phyloP scores from a whole-genome alignment of 805 yeast species.

The Pichia insulana region DNA sequence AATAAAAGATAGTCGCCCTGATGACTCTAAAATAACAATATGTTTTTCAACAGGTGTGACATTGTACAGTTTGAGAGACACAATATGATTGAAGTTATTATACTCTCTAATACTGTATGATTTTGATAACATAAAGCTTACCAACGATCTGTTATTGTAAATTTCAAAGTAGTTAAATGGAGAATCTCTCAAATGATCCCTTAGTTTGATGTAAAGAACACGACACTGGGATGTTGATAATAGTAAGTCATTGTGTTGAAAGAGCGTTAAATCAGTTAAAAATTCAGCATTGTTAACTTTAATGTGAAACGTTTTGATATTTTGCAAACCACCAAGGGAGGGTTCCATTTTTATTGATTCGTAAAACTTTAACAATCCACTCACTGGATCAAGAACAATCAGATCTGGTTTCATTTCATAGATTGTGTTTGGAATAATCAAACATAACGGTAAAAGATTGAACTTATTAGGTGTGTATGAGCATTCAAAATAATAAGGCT shows the following conservation, averaged over 20 bases:
- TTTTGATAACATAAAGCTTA: slow-evolving; percentile 11
- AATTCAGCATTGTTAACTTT: slow-evolving; percentile 44
- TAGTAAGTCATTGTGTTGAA: slow-evolving; percentile 69
- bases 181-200: slow-evolving; percentile 64
- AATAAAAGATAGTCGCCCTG: slow-evolving; percentile 33
- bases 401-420: slow-evolving; percentile 54
- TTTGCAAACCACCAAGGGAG: slow-evolving; percentile 34
- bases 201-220: slow-evolving; percentile 49
- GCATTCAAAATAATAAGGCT: slow-evolving; percentile 50
- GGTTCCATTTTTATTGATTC: slow-evolving; percentile 70
- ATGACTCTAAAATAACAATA: slow-evolving; percentile 37
- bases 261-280: slow-evolving; percentile 46
- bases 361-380: slow-evolving; percentile 59
- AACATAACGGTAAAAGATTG: slow-evolving; percentile 41
- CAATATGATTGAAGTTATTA: slow-evolving; percentile 37
- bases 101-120: slow-evolving; percentile 17
- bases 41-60: slow-evolving; percentile 41
- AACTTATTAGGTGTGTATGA: slow-evolving; percentile 27
- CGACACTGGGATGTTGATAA: slow-evolving; percentile 65
- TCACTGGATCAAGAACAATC: slow-evolving; percentile 48
- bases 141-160: slow-evolving; percentile 11
- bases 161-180: slow-evolving; percentile 19
- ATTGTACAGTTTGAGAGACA: slow-evolving; percentile 36
- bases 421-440: slow-evolving; percentile 52
- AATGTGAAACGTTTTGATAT: slow-evolving; percentile 29